Base-by-base conservation (phyloP, 345 rosid genomes). In the Crucihimalaya himalaica region DNA sequence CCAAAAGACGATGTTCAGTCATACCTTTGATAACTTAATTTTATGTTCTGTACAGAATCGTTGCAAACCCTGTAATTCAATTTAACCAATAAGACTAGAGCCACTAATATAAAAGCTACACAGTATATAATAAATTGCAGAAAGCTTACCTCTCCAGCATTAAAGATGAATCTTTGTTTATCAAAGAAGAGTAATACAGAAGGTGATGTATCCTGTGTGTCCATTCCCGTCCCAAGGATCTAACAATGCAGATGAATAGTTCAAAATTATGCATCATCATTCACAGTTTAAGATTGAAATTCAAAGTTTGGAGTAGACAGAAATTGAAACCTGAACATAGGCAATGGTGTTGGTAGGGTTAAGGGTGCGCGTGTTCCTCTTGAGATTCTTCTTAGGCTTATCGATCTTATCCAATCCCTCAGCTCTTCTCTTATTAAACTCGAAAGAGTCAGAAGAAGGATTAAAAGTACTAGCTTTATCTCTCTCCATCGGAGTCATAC, bases 191-290 rank as follows among this genome's bases (percentile, higher is more conserved):
- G 97, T 78, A 95, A 82, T 19, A 95, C 96, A 8, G 97, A 95
- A 76, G 99, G 89, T n/a, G 96, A 91, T 0, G 97, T 92, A 51
- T 95, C 99, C 82, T 95, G 99, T 47, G 97, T 92, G 80, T 95
- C 99, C 97, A 95, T 88, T 70, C 99, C 99, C 51, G 97, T 95
- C 28, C 99, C 99, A 48, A 95, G 83, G 67, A 92, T 92, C 97
- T 95, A 75, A 25, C 32, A 57, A 78, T 46, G 21, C 51, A 23
- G 19, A 51, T 19, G 32, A 23, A 57, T 1, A 14, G 46, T 14
- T 40, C 7, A 14, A 40, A 40, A 45, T 45, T 45, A 16, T 0
- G 20, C 20, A 45, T 45, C 0, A 45, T 45, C 10, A 0, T 45
- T 45, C 7, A 45, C 21, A 45, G 10, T 45, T 45, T 6, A 45